These are phyloP conservation scores for Fusarium transvaalense DNA, from an alignment of 2,329 filamentous ascomycete species.

Conservation along the genomic window DNA sequence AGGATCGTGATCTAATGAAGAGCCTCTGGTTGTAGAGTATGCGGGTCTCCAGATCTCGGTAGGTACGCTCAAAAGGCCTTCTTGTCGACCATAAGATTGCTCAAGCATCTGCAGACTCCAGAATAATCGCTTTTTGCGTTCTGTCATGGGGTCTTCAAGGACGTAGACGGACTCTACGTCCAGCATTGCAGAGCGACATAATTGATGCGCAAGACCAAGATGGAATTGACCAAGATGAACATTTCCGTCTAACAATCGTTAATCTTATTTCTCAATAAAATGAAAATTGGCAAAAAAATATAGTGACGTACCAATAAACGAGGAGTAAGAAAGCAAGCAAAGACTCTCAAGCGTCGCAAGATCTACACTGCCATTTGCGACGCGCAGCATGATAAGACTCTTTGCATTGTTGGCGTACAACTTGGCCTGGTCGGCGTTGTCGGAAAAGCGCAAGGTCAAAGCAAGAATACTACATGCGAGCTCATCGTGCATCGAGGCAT, in stretches of 20 bases:
- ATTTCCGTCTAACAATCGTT: conserved; percentile 58
- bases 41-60: conserved; percentile 58
- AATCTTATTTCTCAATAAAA: background rate
- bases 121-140: conserved; percentile 63
- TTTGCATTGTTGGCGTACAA: conserved; percentile 56
- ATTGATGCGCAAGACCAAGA: conserved; percentile 62
- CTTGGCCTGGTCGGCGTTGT: conserved; percentile 51
- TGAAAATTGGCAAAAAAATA: background rate
- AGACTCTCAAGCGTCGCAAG: conserved; percentile 64
- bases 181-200: conserved; percentile 64
- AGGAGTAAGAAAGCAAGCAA: conserved; percentile 63
- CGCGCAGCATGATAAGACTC: conserved; percentile 61
- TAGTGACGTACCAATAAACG: conserved; percentile 60
- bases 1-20: conserved; percentile 47
- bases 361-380: conserved; percentile 64
- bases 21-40: conserved; percentile 44
- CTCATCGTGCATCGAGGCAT: conserved; percentile 54
- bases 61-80: conserved; percentile 57
- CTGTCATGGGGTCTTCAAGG: conserved; percentile 51
- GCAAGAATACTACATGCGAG: conserved; percentile 58
- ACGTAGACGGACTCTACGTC: conserved; percentile 58
- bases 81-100: conserved; percentile 63
- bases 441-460: conserved; percentile 56
- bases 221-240: conserved; percentile 63
- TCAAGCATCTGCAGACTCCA: conserved; percentile 66